phyloP scores from a whole-genome alignment of 768 basidiomycete species.

The Collybia sordida region DNA sequence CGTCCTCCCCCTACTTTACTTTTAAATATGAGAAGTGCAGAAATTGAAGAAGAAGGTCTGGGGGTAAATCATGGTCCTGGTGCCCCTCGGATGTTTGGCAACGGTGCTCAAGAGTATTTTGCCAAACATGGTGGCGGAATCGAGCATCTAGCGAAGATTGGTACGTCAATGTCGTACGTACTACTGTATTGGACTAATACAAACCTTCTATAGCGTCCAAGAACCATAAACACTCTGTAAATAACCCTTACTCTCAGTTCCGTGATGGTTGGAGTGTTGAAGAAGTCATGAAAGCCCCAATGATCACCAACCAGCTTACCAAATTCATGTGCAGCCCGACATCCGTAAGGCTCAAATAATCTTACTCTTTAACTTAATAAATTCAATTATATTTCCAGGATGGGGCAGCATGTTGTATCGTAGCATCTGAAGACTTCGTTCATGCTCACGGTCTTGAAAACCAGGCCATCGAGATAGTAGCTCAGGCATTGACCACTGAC shows the following conservation, averaged over 20 bases:
- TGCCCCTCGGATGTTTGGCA: slow-evolving; percentile 74
- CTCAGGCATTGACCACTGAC: slow-evolving; percentile 67
- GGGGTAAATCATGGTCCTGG: slow-evolving; percentile 69
- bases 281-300: slow-evolving; percentile 63
- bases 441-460: slow-evolving; percentile 72
- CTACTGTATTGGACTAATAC: background rate
- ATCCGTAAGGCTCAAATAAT: slow-evolving; percentile 41
- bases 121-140: slow-evolving; percentile 67
- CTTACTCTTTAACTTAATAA: too few relatives aligned
- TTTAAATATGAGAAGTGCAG: slow-evolving; percentile 40
- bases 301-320: slow-evolving; percentile 72
- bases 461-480: slow-evolving; percentile 83
- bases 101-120: slow-evolving; percentile 77
- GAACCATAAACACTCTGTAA: slow-evolving; percentile 79
- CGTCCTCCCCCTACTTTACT: slow-evolving; percentile 47
- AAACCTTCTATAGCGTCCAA: slow-evolving; percentile 57
- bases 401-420: slow-evolving; percentile 73
- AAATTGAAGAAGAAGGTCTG: slow-evolving; percentile 47
- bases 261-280: slow-evolving; percentile 74
- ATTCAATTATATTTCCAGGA: slow-evolving; percentile 39
- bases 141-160: slow-evolving; percentile 74
- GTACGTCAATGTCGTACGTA: slow-evolving; percentile 32
- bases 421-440: slow-evolving; percentile 81
- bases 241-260: slow-evolving; percentile 88
- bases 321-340: slow-evolving; percentile 90